phyloP scores from a whole-genome alignment of 1,284 basidiomycete species.

The Sporisorium reilianum region DNA sequence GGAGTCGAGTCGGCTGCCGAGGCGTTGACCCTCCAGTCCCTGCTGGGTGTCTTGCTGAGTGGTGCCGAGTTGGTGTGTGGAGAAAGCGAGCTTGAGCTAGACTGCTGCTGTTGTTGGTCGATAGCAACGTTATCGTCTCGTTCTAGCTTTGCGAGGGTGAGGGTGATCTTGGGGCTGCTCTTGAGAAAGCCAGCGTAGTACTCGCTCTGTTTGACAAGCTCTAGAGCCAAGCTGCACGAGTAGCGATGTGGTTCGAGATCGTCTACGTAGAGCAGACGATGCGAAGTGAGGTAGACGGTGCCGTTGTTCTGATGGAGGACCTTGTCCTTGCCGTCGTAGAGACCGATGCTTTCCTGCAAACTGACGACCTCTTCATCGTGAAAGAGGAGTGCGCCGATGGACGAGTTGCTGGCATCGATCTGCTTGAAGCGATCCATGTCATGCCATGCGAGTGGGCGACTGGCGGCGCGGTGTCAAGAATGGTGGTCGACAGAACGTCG shows the following conservation, averaged over 20 bases:
- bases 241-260: slow-evolving; percentile 72
- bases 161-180: slow-evolving; percentile 88
- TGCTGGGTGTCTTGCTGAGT: slow-evolving; percentile 22
- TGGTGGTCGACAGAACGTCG: no score
- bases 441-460: slow-evolving; percentile 7
- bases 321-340: slow-evolving; percentile 78
- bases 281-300: slow-evolving; percentile 81
- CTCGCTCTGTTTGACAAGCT: slow-evolving; percentile 81
- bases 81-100: slow-evolving; percentile 28
- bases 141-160: slow-evolving; percentile 69
- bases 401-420: slow-evolving; percentile 58
- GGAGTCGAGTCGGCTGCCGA: slow-evolving; percentile 34
- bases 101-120: slow-evolving; percentile 42
- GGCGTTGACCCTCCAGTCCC: slow-evolving; percentile 43
- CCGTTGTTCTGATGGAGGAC: slow-evolving; percentile 79
- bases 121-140: slow-evolving; percentile 20
- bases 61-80: not conserved
- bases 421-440: slow-evolving; percentile 63
- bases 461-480: not conserved
- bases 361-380: slow-evolving; percentile 62
- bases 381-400: slow-evolving; percentile 56
- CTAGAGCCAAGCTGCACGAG: slow-evolving; percentile 73
- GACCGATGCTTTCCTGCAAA: slow-evolving; percentile 59
- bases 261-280: slow-evolving; percentile 86
- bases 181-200: slow-evolving; percentile 92